Conservation (phyloP, 345 rosid genomes). For the Lenwebbia sp. region DNA sequence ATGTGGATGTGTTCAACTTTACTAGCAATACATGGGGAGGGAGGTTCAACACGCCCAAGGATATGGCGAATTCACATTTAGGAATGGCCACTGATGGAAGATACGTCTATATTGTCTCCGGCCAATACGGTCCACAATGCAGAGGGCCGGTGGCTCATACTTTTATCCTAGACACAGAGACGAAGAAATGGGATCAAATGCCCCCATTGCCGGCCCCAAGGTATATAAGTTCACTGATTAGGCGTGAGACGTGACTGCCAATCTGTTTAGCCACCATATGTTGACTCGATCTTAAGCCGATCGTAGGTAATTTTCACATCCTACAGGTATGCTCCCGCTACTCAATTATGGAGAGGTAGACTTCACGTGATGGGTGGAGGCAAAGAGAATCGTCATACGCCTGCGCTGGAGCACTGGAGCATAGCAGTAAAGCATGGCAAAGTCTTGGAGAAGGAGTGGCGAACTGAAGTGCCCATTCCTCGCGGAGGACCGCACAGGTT, state of each 20-base stretch:
- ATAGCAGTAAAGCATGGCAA: constrained; percentile 70
- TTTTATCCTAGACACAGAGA: constrained; percentile 47
- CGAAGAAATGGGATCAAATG: constrained; percentile 45
- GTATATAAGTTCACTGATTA: constrained; percentile 13
- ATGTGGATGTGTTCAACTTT: constrained; percentile 72
- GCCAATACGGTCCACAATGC: constrained; percentile 80
- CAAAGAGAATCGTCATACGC: constrained; percentile 75
- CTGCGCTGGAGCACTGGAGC: constrained; percentile 79
- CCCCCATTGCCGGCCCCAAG: constrained; percentile 67
- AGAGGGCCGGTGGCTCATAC: constrained; percentile 46
- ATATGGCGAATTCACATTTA: constrained; percentile 81
- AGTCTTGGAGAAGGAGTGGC: constrained; percentile 57
- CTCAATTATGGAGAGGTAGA: constrained; percentile 89
- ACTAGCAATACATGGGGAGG: constrained; percentile 51
- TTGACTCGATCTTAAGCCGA: background rate
- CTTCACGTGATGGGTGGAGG: constrained; percentile 92
- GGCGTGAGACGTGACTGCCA: background rate
- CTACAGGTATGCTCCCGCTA: constrained; percentile 83
- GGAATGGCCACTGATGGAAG: constrained; percentile 71
- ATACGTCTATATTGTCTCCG: constrained; percentile 57
- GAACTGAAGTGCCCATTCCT: constrained; percentile 56
- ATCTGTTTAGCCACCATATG: background rate
- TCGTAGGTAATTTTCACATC: background rate
- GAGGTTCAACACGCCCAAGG: constrained; percentile 49
- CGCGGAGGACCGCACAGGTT: constrained; percentile 94